phyloP scores from a whole-genome alignment of 2,329 filamentous ascomycete genomes.

The Macroventuria anomochaeta region DNA sequence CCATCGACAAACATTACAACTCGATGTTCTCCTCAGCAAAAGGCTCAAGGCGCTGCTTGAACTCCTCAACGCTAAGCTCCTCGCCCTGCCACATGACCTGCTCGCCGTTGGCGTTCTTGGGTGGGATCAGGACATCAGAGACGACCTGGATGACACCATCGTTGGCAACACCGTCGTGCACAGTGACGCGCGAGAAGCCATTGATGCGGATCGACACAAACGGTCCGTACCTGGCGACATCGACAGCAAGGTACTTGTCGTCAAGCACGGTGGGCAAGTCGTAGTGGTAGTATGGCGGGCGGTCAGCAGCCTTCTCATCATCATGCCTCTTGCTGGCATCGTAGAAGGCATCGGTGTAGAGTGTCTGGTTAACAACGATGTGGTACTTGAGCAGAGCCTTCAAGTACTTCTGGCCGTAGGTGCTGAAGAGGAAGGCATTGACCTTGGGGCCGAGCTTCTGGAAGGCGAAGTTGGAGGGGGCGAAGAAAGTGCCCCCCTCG shows the following conservation, averaged over 20 bases:
- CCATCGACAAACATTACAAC: slow-evolving; percentile 26
- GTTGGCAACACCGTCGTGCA: slow-evolving; percentile 73
- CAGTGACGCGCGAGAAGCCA: slow-evolving; percentile 68
- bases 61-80: slow-evolving; percentile 65
- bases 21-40: slow-evolving; percentile 42
- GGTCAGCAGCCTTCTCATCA: slow-evolving; percentile 24
- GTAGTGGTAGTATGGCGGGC: slow-evolving; percentile 62
- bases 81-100: slow-evolving; percentile 51
- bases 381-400: slow-evolving; percentile 81
- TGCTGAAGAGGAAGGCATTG: slow-evolving; percentile 87
- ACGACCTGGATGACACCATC: slow-evolving; percentile 87
- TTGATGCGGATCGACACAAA: slow-evolving; percentile 78
- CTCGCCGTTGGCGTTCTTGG: slow-evolving; percentile 56
- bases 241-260: slow-evolving; percentile 70
- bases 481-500: slow-evolving; percentile 77
- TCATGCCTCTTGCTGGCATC: slow-evolving; percentile 50
- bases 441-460: slow-evolving; percentile 71
- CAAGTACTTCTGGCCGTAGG: slow-evolving; percentile 75
- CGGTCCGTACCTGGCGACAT: slow-evolving; percentile 72
- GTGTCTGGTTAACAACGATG: slow-evolving; percentile 72
- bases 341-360: slow-evolving; percentile 87
- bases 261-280: slow-evolving; percentile 76
- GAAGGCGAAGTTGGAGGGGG: slow-evolving; percentile 83
- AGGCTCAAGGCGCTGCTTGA: slow-evolving; percentile 59
- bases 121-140: slow-evolving; percentile 75